Conservation (phyloP, 495 filamentous ascomycete species). For the Penicillium paxilli region DNA sequence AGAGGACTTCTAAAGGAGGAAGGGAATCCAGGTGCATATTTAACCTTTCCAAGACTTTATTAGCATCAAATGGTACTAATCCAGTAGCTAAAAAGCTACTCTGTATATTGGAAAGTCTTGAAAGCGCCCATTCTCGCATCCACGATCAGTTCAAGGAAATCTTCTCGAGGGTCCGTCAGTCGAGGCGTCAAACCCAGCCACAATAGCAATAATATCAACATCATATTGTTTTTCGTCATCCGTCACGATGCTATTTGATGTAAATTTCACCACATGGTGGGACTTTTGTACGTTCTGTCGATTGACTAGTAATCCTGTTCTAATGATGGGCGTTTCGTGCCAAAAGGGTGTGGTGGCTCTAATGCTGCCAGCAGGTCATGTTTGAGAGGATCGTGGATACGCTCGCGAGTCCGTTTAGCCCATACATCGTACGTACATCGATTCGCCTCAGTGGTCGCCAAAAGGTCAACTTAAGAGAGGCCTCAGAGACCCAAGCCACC, state of each 20-base stretch:
- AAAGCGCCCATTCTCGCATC: too few relatives aligned
- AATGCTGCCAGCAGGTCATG: constrained; percentile 52
- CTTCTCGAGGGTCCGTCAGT: constrained; percentile 37
- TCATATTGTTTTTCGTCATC: constrained; percentile 38
- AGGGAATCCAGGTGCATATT: too few relatives aligned
- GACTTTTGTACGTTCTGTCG: constrained; percentile 46
- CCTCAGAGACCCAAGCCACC: constrained; percentile 56
- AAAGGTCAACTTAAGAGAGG: constrained; percentile 48
- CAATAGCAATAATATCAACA: constrained; percentile 51
- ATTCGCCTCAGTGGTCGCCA: constrained; percentile 47
- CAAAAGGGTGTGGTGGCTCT: constrained; percentile 50
- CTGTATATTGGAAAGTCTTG: too few relatives aligned
- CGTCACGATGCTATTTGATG: constrained; percentile 37
- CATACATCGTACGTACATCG: constrained; percentile 55
- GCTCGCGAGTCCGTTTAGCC: constrained; percentile 47
- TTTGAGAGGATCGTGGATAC: constrained; percentile 47
- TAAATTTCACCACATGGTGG: constrained; percentile 49
- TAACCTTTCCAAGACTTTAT: too few relatives aligned
- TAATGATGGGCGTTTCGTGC: constrained; percentile 53
- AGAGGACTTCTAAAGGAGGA: too few relatives aligned
- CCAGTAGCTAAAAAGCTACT: too few relatives aligned
- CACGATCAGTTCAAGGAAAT: too few relatives aligned
- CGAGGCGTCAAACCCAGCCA: constrained; percentile 54
- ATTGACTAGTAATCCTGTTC: constrained; percentile 59
- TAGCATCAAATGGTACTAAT: too few relatives aligned